Conservation (phyloP, 495 filamentous ascomycete species). For the Penicillium flavigenum region DNA sequence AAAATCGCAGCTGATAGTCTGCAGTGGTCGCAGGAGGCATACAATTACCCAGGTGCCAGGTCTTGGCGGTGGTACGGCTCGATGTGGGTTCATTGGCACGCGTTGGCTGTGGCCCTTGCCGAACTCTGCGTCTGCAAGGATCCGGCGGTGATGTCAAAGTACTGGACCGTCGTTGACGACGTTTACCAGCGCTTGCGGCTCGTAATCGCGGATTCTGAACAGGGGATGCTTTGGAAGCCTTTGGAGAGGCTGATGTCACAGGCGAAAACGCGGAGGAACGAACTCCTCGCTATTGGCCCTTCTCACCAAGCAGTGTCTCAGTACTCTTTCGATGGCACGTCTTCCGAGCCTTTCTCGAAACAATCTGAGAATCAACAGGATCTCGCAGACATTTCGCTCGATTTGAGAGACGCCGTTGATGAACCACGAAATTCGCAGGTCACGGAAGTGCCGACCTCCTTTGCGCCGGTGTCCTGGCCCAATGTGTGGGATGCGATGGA, state of each 20-base stretch:
- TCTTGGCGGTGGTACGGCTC: conserved; percentile 42
- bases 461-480: conserved; percentile 25
- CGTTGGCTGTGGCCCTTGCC: conserved; percentile 53
- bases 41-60: conserved; percentile 24
- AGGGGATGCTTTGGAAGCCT: conserved; percentile 67
- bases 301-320: conserved; percentile 5
- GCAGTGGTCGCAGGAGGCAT: conserved; percentile 21
- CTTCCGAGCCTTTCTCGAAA: background rate
- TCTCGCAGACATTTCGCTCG: background rate
- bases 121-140: conserved; percentile 70
- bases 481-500: conserved; percentile 39
- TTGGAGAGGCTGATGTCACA: conserved; percentile 63
- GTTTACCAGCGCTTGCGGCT: conserved; percentile 55
- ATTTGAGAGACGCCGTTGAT: background rate
- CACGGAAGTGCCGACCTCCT: background rate
- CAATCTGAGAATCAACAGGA: background rate
- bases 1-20: conserved; percentile 35
- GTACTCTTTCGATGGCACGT: background rate
- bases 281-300: conserved; percentile 15
- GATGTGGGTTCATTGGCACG: conserved; percentile 49
- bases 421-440: background rate
- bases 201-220: conserved; percentile 51
- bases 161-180: conserved; percentile 67
- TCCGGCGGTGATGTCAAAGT: conserved; percentile 61
- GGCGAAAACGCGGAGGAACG: conserved; percentile 27